These are phyloP conservation scores for Chalciporus pseudorubinellus DNA, from an alignment of 768 basidiomycete species.

Conservation along the genomic window DNA sequence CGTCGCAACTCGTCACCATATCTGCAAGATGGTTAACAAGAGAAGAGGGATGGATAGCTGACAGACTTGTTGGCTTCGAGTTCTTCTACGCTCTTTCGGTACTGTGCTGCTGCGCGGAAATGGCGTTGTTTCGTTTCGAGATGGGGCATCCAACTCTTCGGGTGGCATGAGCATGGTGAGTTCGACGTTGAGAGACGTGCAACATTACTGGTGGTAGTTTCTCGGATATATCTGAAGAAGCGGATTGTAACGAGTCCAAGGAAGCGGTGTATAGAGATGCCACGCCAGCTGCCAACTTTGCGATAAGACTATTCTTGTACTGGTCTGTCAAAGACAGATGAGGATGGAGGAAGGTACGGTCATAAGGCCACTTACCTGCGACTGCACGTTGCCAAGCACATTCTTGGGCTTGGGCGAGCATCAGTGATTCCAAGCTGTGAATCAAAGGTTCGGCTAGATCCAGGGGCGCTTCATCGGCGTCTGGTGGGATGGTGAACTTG, in stretches of 20 bases:
- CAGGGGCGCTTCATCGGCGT: slow-evolving; percentile 52
- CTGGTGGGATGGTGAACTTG: slow-evolving; percentile 44
- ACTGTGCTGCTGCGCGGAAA: slow-evolving; percentile 87
- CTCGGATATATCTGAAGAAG: slow-evolving; percentile 43
- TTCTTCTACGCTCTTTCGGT: slow-evolving; percentile 86
- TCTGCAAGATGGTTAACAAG: slow-evolving; percentile 38
- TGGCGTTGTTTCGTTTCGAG: slow-evolving; percentile 80
- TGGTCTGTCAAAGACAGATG: slow-evolving; percentile 40
- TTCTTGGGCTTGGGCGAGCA: slow-evolving; percentile 95
- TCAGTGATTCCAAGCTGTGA: slow-evolving; percentile 64
- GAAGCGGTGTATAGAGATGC: slow-evolving; percentile 64
- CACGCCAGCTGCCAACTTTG: slow-evolving; percentile 77
- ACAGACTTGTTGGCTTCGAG: slow-evolving; percentile 68
- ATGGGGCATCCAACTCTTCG: slow-evolving; percentile 72
- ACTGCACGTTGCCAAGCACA: slow-evolving; percentile 94
- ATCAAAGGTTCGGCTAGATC: slow-evolving; percentile 69
- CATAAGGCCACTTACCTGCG: slow-evolving; percentile 48
- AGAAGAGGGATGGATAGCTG: neutral
- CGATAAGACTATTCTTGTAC: slow-evolving; percentile 79
- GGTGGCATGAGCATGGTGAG: slow-evolving; percentile 12
- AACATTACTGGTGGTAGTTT: slow-evolving; percentile 54
- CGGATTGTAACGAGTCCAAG: slow-evolving; percentile 41
- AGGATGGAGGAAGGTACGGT: neutral
- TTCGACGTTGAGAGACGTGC: neutral
- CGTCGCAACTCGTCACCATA: slow-evolving; percentile 89